phyloP scores from a whole-genome alignment of 169 alveolate genomes.

The Blepharisma undulans region DNA sequence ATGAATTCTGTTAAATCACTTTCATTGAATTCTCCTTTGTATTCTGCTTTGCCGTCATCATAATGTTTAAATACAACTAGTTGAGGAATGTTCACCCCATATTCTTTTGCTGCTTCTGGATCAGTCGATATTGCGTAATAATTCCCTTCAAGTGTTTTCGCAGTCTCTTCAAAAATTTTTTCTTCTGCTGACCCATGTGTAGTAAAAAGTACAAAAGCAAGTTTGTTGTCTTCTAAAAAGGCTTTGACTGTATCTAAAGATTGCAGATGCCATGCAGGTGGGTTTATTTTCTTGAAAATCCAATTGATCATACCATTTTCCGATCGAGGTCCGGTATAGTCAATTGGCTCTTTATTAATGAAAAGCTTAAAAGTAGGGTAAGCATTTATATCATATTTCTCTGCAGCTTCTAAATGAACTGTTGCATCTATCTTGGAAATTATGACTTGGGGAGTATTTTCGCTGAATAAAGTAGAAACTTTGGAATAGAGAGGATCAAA shows the following conservation, averaged over 20 bases:
- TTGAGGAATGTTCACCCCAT: not conserved
- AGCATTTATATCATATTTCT: conserved; percentile 64
- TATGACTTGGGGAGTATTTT: conserved; percentile 42
- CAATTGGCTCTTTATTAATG: conserved; percentile 50
- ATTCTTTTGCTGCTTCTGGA: not conserved
- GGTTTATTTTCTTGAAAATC: conserved; percentile 55
- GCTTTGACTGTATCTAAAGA: not conserved
- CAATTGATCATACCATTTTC: conserved; percentile 64
- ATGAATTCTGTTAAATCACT: conserved; percentile 8
- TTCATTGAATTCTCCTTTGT: not conserved
- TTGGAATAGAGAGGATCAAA: conserved; percentile 69
- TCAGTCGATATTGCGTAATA: not conserved
- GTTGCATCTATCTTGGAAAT: conserved; percentile 75
- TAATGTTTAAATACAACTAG: conserved; percentile 19
- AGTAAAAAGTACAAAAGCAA: conserved; percentile 20
- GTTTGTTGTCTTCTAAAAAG: not conserved
- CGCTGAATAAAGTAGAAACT: conserved; percentile 49
- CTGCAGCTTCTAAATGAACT: conserved; percentile 48
- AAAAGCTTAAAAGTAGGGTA: conserved; percentile 80
- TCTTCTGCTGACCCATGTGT: not conserved
- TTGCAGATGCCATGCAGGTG: not conserved
- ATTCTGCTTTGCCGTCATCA: conserved; percentile 1
- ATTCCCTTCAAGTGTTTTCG: conserved; percentile 4
- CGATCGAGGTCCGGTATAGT: conserved; percentile 70
- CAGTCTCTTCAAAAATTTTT: not conserved